A percentile compares a stretch with the other conserved stretches of the same genome.
phyloP scores from a whole-genome alignment of 768 basidiomycete genomes.

The Dacryopinax primogenitus region DNA sequence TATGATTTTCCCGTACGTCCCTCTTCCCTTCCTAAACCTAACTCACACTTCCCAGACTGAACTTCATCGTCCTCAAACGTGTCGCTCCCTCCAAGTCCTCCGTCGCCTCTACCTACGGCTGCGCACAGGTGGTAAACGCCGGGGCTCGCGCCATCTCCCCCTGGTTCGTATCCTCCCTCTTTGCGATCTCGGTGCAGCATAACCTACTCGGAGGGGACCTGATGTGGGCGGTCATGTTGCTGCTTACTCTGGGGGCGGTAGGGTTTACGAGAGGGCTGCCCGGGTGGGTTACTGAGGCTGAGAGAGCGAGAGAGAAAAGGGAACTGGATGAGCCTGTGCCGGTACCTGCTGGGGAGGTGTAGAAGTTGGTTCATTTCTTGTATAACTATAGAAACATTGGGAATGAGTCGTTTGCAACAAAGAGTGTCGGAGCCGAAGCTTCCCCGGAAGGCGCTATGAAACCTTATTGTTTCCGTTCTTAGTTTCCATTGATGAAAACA shows the following conservation, averaged over 20 bases:
- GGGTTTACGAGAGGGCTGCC: not conserved
- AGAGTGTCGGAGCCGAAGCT: too few species aligned
- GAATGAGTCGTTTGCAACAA: too few species aligned
- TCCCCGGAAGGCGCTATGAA: too few species aligned
- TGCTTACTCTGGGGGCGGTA: not conserved
- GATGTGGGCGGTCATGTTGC: constrained; percentile 1
- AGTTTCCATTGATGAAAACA: too few species aligned
- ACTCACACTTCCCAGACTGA: not conserved
- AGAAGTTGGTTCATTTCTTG: too few species aligned
- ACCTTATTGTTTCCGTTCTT: too few species aligned
- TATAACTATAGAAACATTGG: too few species aligned
- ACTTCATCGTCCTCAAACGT: constrained; percentile 1
- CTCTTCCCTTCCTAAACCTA: not conserved
- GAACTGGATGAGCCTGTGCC: too few species aligned
- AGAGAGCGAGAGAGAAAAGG: not conserved
- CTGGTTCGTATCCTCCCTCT: not conserved
- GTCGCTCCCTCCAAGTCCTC: not conserved
- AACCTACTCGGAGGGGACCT: not conserved
- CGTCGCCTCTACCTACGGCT: not conserved
- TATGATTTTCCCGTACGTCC: constrained; percentile 5
- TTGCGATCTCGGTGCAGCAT: not conserved
- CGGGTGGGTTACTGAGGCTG: not conserved
- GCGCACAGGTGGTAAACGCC: not conserved
- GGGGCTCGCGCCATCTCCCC: not conserved
- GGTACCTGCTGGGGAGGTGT: too few species aligned